Evolutionary conservation across 108 stramenopile species (phyloP), one percentile per base, ranked within the genome.

Genomic region (Heterococcus sp.): DNA sequence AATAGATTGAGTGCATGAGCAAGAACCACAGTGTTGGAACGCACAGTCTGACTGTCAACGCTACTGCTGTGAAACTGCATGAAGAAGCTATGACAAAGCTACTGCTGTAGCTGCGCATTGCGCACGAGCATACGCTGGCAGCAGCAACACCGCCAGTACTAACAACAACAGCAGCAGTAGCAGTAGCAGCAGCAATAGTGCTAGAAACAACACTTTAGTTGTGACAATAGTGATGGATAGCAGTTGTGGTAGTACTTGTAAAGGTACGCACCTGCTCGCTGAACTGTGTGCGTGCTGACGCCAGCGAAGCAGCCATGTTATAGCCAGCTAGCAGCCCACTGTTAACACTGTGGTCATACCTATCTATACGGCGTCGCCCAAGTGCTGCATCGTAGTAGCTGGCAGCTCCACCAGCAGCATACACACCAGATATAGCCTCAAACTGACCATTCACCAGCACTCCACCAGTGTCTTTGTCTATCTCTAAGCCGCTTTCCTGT

Each of bases 311-410:
- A 35, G 76, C 76, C 68, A 77, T 77, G 39, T 69, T 77, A 69
- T 77, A 69, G 58, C 68, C 76, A 21, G 84, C 84, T 35, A 68
- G 66, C 0, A 85, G 65, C 4, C 84, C 84, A 31, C 71, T 73
- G 76, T 85, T 85, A 37, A 85, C 72, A 28, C 68, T 67, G 29
- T 85, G 84, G 77, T 85, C 84, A n/a, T 78, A 77, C 64, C 76
- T 63, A 35, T 72, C 77, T 0, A 74, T 37, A 31, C 77, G 70
- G 70, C 83, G 68, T 3, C 83, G 37, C 35, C 84, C 84, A 64
- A 85, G 30, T 31, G 67, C 68, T 1, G 77, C 71, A 39, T 85
- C 84, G 72, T 78, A 74, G 65, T 73, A 85, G 2, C 77, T 73
- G 2, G 84, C 84, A 26, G 40, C 40, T 14, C 76, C 35, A 2